Conservation (phyloP, 352 stramenopile genomes). For the Globisporangium sylvaticum region DNA sequence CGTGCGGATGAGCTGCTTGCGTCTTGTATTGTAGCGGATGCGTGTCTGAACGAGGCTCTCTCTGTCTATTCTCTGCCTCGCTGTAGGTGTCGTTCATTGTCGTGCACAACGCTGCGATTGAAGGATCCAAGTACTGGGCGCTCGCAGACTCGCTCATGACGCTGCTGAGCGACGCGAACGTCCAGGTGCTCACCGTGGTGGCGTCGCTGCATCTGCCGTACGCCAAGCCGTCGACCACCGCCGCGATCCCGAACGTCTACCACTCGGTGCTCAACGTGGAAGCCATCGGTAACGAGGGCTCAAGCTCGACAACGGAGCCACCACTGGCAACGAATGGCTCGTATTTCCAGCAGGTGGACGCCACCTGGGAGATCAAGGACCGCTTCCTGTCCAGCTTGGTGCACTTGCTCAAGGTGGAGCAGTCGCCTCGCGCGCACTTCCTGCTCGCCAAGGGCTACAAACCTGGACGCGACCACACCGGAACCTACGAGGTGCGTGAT, state of each 20-base stretch:
- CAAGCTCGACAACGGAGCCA: background rate
- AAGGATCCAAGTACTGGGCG: slow-evolving; percentile 29
- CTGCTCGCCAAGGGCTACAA: slow-evolving; percentile 64
- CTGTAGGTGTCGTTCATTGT: slow-evolving; percentile 29
- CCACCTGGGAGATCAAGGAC: slow-evolving; percentile 52
- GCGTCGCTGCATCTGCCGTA: slow-evolving; percentile 57
- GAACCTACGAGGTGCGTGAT: slow-evolving; percentile 38
- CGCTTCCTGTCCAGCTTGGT: slow-evolving; percentile 44
- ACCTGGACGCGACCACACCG: slow-evolving; percentile 41
- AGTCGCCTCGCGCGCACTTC: slow-evolving; percentile 41
- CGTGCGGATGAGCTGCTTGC: background rate
- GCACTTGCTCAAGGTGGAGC: slow-evolving; percentile 51
- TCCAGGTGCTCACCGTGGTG: slow-evolving; percentile 41
- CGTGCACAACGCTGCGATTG: slow-evolving; percentile 28
- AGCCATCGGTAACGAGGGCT: background rate
- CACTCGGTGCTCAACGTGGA: slow-evolving; percentile 25
- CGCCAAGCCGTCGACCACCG: slow-evolving; percentile 32
- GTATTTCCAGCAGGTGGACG: slow-evolving; percentile 21
- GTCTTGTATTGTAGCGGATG: no score
- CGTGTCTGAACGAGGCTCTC: background rate
- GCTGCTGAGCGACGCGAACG: slow-evolving; percentile 27
- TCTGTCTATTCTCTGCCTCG: background rate
- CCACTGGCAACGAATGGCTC: slow-evolving; percentile 4
- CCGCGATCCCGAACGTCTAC: slow-evolving; percentile 39
- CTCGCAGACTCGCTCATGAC: slow-evolving; percentile 43